Base-by-base conservation (phyloP, 169 alveolate genomes). In the Theileria parva region DNA sequence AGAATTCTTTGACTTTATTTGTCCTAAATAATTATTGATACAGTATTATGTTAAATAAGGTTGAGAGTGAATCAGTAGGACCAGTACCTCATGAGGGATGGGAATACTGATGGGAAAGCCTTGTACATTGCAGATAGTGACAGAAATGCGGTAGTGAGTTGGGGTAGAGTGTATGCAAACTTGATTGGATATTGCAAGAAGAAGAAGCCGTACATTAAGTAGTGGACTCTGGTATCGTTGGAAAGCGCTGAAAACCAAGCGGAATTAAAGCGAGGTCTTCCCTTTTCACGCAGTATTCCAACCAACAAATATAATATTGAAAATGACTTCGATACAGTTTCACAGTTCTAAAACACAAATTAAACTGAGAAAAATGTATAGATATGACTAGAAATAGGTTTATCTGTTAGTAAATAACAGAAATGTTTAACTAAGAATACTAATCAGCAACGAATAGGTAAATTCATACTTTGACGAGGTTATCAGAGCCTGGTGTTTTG, bases 271-370 rank as follows among this genome's bases (percentile, higher is more conserved):
- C 19, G 37, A 13, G 86, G 90, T 15, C 8, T 27, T 3, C 86
- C 86, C 44, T 63, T 59, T 67, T 76, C 90, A 39, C 66, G 77
- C 21, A 77, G 37, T 30, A 77, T 15, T 9, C 80, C 80, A 23
- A 77, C 25, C 39, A 84, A n/a, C 11, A 84, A 61, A 73, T 77
- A 84, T 51, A 77, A 34, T 74, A 63, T 44, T 37, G 48, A 84
- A 60, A 70, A 55, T 25, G 63, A 15, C 53, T 44, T 55, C 32
- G 84, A 81, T 7, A 34, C 57, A 9, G 21, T 25, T 21, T n/a
- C 61, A 8, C 37, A 7, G 19, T 32, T 71, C 88, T 81, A 63
- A 0, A 25, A 34, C 72, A 57, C 15, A 19, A 9, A 9, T 19
- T 21, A 25, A 19, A 25, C 3, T 57, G 28, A 6, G 15, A n/a